A percentile compares a stretch with the other conserved stretches of the same genome.
Evolutionary conservation across 305 asterid species (phyloP).

Genomic region (Solanum hybrid): DNA sequence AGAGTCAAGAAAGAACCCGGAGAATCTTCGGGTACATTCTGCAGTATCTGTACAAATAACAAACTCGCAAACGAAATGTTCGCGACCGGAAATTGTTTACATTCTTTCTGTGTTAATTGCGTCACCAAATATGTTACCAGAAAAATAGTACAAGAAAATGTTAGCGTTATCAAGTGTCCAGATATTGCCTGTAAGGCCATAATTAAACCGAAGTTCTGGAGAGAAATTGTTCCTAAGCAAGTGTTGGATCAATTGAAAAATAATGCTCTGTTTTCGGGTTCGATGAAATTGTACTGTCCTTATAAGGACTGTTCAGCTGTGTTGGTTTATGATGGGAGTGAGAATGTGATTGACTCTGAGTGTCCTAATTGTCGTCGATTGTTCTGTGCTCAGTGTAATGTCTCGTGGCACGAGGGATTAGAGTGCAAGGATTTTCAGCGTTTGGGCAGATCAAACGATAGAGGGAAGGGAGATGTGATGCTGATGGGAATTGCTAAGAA

Average conservation of each 20-base stretch:
- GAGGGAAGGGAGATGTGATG: slow-evolving; percentile 16
- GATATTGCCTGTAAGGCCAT: slow-evolving; percentile 16
- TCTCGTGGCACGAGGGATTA: slow-evolving; percentile 35
- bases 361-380: slow-evolving; percentile 32
- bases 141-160: slow-evolving; percentile 25
- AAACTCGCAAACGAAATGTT: slow-evolving; percentile 22
- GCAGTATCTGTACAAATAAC: slow-evolving; percentile 26
- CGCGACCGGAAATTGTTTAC: slow-evolving; percentile 20
- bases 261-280: slow-evolving; percentile 13
- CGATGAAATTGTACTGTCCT: slow-evolving; percentile 29
- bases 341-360: slow-evolving; percentile 17
- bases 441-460: not conserved
- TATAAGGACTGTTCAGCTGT: slow-evolving; percentile 25
- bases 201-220: slow-evolving; percentile 11
- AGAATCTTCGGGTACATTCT: not conserved
- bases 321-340: slow-evolving; percentile 18
- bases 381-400: slow-evolving; percentile 32
- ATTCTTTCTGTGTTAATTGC: slow-evolving; percentile 26
- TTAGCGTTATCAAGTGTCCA: slow-evolving; percentile 17
- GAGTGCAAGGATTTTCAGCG: slow-evolving; percentile 23
- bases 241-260: slow-evolving; percentile 28
- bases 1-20: not conserved
- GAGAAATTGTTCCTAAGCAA: not conserved
- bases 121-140: slow-evolving; percentile 19
- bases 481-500: slow-evolving; percentile 16